Conservation (phyloP, 768 basidiomycete genomes). For the Dentipellis sp. region DNA sequence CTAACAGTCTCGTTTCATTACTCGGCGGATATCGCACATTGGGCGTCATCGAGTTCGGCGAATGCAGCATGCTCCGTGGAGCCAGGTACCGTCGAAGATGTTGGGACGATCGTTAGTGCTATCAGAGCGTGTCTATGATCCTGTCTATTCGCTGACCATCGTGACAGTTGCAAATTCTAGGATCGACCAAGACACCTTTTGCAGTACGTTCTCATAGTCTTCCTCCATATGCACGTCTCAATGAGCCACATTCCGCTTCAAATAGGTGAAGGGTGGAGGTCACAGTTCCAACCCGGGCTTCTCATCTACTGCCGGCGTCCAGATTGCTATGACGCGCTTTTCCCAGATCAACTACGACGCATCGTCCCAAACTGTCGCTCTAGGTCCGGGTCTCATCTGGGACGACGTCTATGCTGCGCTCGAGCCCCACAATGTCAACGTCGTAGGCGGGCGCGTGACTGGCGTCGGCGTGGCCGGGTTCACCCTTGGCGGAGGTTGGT, state of each 20-base stretch:
- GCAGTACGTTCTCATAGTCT: background rate
- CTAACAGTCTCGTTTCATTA: background rate
- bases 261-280: conserved; percentile 17
- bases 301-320: conserved; percentile 17
- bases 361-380: background rate
- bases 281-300: conserved; percentile 15
- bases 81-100: background rate
- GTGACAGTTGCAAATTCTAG: background rate
- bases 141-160: too few relatives aligned
- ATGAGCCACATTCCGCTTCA: background rate
- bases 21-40: background rate
- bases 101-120: background rate
- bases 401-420: conserved; percentile 9
- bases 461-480: conserved; percentile 15
- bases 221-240: background rate
- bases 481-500: conserved; percentile 13
- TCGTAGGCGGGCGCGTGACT: conserved; percentile 13
- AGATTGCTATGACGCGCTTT: conserved; percentile 14
- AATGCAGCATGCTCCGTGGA: background rate
- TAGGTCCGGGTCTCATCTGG: conserved; percentile 12
- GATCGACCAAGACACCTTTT: background rate
- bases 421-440: conserved; percentile 8
- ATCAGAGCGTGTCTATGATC: too few relatives aligned
- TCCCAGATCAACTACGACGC: conserved; percentile 1
- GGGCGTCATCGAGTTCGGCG: background rate